Conservation (phyloP, 805 yeast genomes). For the Danielia reshetovae region DNA sequence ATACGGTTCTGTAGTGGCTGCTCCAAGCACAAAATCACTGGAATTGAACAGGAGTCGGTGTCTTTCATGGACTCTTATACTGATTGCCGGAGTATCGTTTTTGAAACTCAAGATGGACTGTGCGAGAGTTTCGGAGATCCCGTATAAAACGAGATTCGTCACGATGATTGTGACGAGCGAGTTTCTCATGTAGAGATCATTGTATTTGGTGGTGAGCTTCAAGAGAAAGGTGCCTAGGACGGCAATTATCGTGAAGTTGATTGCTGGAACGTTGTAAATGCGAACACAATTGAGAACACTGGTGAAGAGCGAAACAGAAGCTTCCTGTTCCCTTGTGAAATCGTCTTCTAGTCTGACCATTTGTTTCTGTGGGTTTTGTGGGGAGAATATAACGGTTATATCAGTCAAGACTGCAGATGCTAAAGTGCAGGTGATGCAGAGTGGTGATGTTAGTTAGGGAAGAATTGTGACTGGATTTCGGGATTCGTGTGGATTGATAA, state of each 20-base stretch:
- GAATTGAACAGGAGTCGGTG: conserved; percentile 18
- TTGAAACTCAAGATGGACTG: conserved; percentile 53
- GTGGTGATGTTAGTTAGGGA: not conserved
- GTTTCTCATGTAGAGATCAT: conserved; percentile 55
- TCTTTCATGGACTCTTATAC: conserved; percentile 17
- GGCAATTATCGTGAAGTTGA: conserved; percentile 51
- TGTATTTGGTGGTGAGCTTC: conserved; percentile 55
- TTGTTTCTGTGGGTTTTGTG: conserved; percentile 4
- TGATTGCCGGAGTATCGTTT: conserved; percentile 18
- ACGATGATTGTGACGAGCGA: conserved; percentile 75
- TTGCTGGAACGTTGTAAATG: conserved; percentile 48
- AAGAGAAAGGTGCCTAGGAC: conserved; percentile 47
- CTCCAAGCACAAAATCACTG: conserved; percentile 7
- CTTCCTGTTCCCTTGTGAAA: conserved; percentile 10
- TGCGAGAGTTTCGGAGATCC: conserved; percentile 89
- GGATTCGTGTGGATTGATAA: no score
- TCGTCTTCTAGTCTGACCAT: conserved; percentile 3
- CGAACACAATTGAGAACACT: conserved; percentile 30
- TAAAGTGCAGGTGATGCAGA: not conserved
- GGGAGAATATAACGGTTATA: not conserved
- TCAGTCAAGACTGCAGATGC: not conserved
- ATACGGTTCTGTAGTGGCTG: not conserved
- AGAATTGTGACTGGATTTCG: no score
- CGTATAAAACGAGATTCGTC: conserved; percentile 77
- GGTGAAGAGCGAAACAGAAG: conserved; percentile 9